Evolutionary conservation across 1,284 basidiomycete species (phyloP), one percentile per base, ranked within the genome.

Genomic region (Lentinula novae-zelandiae): DNA sequence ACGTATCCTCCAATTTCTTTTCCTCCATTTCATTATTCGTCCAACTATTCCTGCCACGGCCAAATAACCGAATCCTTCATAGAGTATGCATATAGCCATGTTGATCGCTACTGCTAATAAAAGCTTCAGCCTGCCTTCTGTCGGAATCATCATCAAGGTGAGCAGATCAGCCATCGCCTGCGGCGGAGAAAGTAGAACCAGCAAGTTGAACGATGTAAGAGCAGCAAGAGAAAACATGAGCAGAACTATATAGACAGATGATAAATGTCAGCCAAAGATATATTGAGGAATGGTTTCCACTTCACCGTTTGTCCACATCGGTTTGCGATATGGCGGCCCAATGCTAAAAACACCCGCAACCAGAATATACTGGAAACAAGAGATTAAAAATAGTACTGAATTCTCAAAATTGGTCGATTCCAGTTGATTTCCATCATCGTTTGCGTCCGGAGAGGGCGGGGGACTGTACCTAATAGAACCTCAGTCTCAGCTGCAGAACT

Each of bases 331-430:
- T 1, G 97, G 97, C 10, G 96, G 95, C 0, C 97, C 97, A 66
- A 98, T 98, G 72, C 92, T 96, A 77, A 99, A 99, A 0, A 98
- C 93, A 0, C 90, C 95, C 10, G 96, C 96, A 7, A 98, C 93
- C 46, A 98, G 81, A 67, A 99, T 93, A 75, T 99, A 99, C 76
- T 99, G 97, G 85, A 98, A 99, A 65, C 93, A 96, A 2, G 96
- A 98, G 55, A 98, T 82, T 67, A 98, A 76, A 78, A 99, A 99
- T 60, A 99, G 75, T 7, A 85, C 85, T 7, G 96, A 90, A 74
- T 99, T 99, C 73, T 99, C 97, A 67, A 85, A 96, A 72, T 97
- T 99, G 58, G 79, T 85, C n/a, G 93, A 90, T 66, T 96, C 86
- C 59, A 99, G 82, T 69, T 95, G 86, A 71, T 92, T 85, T 56